These are phyloP conservation scores for Phytophthora cactorum DNA, from an alignment of 352 stramenopile genomes.

Conservation along the genomic window DNA sequence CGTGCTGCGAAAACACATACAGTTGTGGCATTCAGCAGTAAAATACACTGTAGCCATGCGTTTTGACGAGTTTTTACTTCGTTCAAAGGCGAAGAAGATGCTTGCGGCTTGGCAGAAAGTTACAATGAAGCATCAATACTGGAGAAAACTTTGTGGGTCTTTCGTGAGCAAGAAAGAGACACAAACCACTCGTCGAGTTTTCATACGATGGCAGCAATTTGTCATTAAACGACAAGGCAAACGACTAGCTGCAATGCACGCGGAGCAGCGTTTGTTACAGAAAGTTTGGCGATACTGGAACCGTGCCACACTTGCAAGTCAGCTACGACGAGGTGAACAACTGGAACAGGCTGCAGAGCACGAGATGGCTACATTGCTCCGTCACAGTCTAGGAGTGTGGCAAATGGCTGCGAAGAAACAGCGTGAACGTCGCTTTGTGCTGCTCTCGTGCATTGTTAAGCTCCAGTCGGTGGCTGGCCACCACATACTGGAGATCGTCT, in stretches of 20 bases:
- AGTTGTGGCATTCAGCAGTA: constrained; percentile 36
- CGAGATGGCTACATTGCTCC: constrained; percentile 1
- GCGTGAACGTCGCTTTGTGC: constrained; percentile 45
- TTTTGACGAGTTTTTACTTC: constrained; percentile 37
- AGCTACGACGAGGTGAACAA: constrained; percentile 13
- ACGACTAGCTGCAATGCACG: constrained; percentile 14
- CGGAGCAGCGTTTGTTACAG: constrained; percentile 9
- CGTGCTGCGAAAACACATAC: constrained; percentile 46
- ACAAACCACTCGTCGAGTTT: constrained; percentile 14
- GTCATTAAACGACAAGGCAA: constrained; percentile 11
- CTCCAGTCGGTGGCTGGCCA: constrained; percentile 30
- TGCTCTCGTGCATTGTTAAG: constrained; percentile 66
- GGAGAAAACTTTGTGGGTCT: constrained; percentile 29
- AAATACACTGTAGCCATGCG: constrained; percentile 40
- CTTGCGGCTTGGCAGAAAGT: constrained; percentile 32
- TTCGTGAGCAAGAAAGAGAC: constrained; percentile 10
- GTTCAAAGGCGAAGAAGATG: constrained; percentile 34
- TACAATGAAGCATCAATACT: constrained; percentile 28
- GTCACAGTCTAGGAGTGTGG: constrained; percentile 25
- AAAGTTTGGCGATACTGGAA: constrained; percentile 20
- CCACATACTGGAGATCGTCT: constrained; percentile 29
- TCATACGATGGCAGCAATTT: constrained; percentile 32
- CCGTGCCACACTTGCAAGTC: background rate
- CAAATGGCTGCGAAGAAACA: constrained; percentile 22
- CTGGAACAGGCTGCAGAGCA: constrained; percentile 17